Evolutionary conservation across 78 protist genomes (phyloP), one percentile per base, ranked within the genome.

Genomic region (Dictyostelium intermedium): DNA sequence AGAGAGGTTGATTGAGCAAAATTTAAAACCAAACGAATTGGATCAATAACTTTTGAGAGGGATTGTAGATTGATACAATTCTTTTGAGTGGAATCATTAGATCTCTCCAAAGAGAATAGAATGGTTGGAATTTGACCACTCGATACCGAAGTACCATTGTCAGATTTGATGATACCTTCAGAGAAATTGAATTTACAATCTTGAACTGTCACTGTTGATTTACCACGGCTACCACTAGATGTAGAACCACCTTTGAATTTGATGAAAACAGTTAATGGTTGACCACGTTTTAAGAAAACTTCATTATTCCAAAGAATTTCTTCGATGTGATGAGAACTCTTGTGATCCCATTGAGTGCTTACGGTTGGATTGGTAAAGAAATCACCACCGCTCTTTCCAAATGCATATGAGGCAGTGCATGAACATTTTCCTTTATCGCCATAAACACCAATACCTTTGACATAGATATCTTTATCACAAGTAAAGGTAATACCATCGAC

Each of bases 51-150:
- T 18, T 34, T 72, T 5, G 25, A 72, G 41, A 34, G 43, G 1
- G 23, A 18, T 23, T 39, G 27, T 20, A 39, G n/a, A 41, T 41
- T 41, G 5, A 41, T 16, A 25, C 82, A 6, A n/a, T 25, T n/a
- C 27, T 39, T n/a, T 77, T 77, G 23, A n/a, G 61, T 16, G 16
- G 30, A 18, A 16, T 20, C 27, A n/a, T 39, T 41, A 20, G 82
- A 41, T 43, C 41, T 77, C 50, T 76, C 80, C 9, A 79, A 27
- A 27, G 82, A 72, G 80, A 87, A 87, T 74, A 30, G 47, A 66
- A 87, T 76, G 10, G 30, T 10, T 76, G 93, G 93, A 23, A 87
- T 78, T 45, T 87, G 93, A 35, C 93, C 93, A 43, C 69, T 63
- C 13, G 20, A 20, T 16, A 61, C 43, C 0, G 81, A 63, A 2